Evolutionary conservation across 1,284 basidiomycete species (phyloP).

Genomic region (Cryptococcus maquisensis): DNA sequence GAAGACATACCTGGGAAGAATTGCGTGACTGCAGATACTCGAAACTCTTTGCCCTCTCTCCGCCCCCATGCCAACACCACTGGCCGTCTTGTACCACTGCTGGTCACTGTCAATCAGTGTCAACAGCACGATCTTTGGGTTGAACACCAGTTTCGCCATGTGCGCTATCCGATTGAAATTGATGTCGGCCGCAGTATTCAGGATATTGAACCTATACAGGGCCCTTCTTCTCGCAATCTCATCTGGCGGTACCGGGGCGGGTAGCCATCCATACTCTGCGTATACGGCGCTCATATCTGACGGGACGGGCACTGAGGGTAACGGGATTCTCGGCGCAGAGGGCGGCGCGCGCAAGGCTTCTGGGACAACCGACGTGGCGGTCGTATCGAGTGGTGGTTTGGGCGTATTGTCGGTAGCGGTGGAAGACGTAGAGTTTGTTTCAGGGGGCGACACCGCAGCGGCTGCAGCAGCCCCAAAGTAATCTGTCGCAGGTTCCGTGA

Average conservation of each 20-base stretch:
- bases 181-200: slow-evolving; percentile 74
- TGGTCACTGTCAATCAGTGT: slow-evolving; percentile 75
- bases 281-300: slow-evolving; percentile 51
- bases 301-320: slow-evolving; percentile 15
- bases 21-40: slow-evolving; percentile 77
- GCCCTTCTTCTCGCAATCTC: slow-evolving; percentile 74
- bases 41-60: slow-evolving; percentile 59
- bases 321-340: neutral
- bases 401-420: slow-evolving; percentile 24
- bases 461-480: slow-evolving; percentile 34
- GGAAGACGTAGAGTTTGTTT: slow-evolving; percentile 19
- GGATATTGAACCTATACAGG: slow-evolving; percentile 75
- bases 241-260: slow-evolving; percentile 72
- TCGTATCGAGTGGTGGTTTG: neutral
- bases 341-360: neutral
- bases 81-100: slow-evolving; percentile 83
- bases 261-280: slow-evolving; percentile 66
- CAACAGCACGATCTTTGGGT: slow-evolving; percentile 77
- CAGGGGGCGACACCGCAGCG: slow-evolving; percentile 4
- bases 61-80: slow-evolving; percentile 56
- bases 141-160: slow-evolving; percentile 87
- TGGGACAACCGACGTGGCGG: slow-evolving; percentile 46
- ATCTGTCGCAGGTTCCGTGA: slow-evolving; percentile 21
- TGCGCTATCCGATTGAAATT: slow-evolving; percentile 90
- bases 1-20: slow-evolving; percentile 65